Percentiles rank a stretch among this genome's conserved stretches.
These are phyloP conservation scores for Ascoidea asiatica DNA, from an alignment of 805 yeast species.

Conservation along the genomic window DNA sequence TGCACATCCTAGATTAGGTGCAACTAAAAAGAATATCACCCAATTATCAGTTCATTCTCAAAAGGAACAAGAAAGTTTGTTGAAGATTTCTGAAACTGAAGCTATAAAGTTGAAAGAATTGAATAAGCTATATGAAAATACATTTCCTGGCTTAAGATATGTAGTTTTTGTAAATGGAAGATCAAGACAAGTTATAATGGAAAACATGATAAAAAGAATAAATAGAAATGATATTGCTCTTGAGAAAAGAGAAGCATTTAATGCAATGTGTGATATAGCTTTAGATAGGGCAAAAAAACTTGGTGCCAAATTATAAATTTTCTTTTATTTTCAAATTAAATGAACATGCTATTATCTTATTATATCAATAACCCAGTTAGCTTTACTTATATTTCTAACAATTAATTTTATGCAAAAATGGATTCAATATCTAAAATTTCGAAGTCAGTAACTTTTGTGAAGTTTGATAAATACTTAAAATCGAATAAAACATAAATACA, in stretches of 20 bases:
- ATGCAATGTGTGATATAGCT: slow-evolving; percentile 91
- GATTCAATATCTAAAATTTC: no score
- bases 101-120: slow-evolving; percentile 33
- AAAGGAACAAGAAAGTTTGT: slow-evolving; percentile 57
- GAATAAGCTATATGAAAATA: slow-evolving; percentile 49
- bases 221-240: slow-evolving; percentile 31
- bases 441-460: no score
- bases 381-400: no score
- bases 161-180: slow-evolving; percentile 88
- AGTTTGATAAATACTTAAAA: no score
- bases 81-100: slow-evolving; percentile 33
- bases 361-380: no score
- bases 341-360: no score
- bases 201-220: slow-evolving; percentile 46
- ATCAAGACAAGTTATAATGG: slow-evolving; percentile 48
- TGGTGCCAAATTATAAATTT: slow-evolving; percentile 21
- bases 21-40: slow-evolving; percentile 21
- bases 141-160: slow-evolving; percentile 61
- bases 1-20: slow-evolving; percentile 87
- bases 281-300: slow-evolving; percentile 55
- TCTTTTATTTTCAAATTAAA: no score
- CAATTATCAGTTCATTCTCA: slow-evolving; percentile 52
- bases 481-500: no score
- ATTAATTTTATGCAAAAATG: no score
- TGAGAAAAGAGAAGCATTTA: slow-evolving; percentile 58